A percentile compares a stretch with the other conserved stretches of the same genome.
Evolutionary conservation across 2,329 filamentous ascomycete genomes (phyloP).

Genomic region (Trichoderma harzianum): DNA sequence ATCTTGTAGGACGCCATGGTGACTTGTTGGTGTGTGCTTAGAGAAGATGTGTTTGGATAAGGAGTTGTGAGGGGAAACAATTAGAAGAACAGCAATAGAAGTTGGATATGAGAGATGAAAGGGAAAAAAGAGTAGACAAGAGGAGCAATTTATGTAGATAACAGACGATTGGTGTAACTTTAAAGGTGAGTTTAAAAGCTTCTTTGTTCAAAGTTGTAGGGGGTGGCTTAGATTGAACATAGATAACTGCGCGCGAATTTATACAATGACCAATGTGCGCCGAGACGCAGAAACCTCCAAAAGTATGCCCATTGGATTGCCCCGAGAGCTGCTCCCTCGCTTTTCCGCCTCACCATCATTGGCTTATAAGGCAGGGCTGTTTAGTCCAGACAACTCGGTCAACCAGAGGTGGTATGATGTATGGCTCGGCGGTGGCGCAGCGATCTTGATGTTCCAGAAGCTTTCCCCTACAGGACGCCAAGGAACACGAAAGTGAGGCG

Average conservation of each 20-base stretch:
- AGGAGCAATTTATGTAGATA: neutral
- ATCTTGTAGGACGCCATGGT: constrained; percentile 60
- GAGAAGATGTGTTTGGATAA: neutral
- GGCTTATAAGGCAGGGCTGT: constrained; percentile 1
- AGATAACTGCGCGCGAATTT: neutral
- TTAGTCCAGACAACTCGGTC: neutral
- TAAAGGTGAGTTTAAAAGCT: neutral
- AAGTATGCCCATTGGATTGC: neutral
- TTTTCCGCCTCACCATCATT: neutral
- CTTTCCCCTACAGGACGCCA: neutral
- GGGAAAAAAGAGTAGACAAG: neutral
- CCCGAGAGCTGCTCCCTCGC: neutral
- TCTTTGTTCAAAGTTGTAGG: neutral
- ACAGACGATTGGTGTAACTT: neutral
- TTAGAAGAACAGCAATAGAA: neutral
- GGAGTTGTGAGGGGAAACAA: neutral
- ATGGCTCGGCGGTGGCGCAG: constrained; percentile 2
- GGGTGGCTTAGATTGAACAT: neutral
- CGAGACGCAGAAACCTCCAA: neutral
- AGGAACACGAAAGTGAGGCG: neutral
- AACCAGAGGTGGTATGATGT: neutral
- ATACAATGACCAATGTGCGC: neutral
- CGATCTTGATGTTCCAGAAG: neutral
- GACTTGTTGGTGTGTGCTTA: constrained; percentile 19
- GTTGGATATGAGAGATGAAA: neutral